Evolutionary conservation across 352 stramenopile genomes (phyloP), one percentile per base, ranked within the genome.

Genomic region (Phytophthora sansomeana): DNA sequence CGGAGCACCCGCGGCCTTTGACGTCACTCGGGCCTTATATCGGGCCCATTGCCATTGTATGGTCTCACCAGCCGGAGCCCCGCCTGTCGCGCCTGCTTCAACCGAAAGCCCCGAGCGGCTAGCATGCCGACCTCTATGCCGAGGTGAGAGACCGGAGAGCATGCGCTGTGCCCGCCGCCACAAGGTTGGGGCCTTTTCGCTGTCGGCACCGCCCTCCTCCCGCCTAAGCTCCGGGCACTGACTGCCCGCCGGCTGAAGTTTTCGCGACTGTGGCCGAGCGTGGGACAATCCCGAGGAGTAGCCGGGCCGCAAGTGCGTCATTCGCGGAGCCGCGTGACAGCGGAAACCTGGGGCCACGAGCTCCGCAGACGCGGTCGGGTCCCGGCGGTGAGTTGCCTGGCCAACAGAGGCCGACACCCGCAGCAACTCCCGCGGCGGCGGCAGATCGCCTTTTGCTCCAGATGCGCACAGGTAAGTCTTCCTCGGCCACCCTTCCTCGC

Each of bases 1-100:
- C 24, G 9, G 9, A n/a, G 29, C 51, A 29, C 5, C 24, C 28
- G 44, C 6, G 19, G 29, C 43, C 52, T 30, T 70, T 63, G 66
- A 78, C 71, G 71, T 78, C 71, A 66, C 46, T 65, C 9, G 42
- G 44, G 14, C 19, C 41, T 28, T 44, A 13, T 35, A 38, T 49
- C 47, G 62, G 35, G 21, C 35, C 8, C 33, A 13, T 16, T 14
- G 39, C n/a, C n/a, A 38, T 63, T n/a, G 43, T 39, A n/a, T n/a
- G n/a, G n/a, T n/a, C 51, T 58, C 43, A 63, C n/a, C 10, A 43
- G 36, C 29, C 43, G 30, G 43, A 29, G 33, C 38, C n/a, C n/a
- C 39, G 4, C 36, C 21, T n/a, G n/a, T n/a, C n/a, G 36, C 2
- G 21, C 4, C 19, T 35, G 14, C 46, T 53, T 53, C 49, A 60